Percentiles rank a stretch among this genome's conserved stretches.
phyloP scores from a whole-genome alignment of 148 eudicot species.

The Cornus suecica region DNA sequence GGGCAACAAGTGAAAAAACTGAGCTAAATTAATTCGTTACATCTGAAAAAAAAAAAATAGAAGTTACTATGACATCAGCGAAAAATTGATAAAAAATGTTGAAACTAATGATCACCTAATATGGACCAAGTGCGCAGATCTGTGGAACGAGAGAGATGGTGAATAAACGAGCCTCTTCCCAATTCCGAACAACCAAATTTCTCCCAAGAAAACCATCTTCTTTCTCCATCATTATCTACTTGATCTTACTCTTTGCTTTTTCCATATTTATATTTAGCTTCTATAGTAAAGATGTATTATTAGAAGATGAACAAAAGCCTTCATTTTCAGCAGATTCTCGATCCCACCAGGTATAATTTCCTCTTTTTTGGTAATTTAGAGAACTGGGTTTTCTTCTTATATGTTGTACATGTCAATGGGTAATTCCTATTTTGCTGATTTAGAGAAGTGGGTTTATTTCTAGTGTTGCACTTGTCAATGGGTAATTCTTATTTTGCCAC shows the following conservation, averaged over 20 bases:
- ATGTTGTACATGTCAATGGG: background rate
- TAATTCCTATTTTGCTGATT: background rate
- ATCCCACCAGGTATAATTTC: slow-evolving; percentile 25
- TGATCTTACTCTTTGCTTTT: slow-evolving; percentile 29
- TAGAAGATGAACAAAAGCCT: slow-evolving; percentile 29
- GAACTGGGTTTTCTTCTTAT: background rate
- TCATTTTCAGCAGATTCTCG: slow-evolving; percentile 14
- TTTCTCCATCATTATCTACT: slow-evolving; percentile 28
- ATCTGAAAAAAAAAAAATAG: too few relatives aligned
- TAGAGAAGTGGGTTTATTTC: background rate
- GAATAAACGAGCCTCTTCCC: background rate
- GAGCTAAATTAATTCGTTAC: too few relatives aligned
- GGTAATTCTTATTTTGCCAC: too few relatives aligned
- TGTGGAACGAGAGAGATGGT: background rate
- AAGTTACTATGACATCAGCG: too few relatives aligned
- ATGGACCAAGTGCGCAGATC: too few relatives aligned
- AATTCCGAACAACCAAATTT: slow-evolving; percentile 5
- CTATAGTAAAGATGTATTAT: slow-evolving; percentile 32
- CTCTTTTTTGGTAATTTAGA: background rate
- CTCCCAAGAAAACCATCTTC: slow-evolving; percentile 30
- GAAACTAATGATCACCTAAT: too few relatives aligned
- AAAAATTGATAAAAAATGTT: too few relatives aligned
- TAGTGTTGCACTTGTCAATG: background rate
- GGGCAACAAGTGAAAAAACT: too few relatives aligned
- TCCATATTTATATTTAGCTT: slow-evolving; percentile 34